phyloP scores from a whole-genome alignment of 2,329 filamentous ascomycete species.

The Hirsutella minnesotensis region DNA sequence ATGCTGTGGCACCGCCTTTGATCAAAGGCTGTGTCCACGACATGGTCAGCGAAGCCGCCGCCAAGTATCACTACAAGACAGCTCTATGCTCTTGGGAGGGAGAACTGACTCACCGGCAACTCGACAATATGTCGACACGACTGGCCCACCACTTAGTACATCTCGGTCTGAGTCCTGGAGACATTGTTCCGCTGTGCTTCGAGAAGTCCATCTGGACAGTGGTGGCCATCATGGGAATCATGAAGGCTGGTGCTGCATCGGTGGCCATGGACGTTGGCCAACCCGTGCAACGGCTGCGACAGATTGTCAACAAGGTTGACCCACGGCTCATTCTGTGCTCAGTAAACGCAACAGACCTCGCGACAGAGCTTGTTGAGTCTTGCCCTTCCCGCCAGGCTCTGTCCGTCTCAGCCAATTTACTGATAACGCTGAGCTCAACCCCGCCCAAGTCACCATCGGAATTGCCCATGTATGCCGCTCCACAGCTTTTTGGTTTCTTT shows the following conservation, averaged over 20 bases:
- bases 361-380: neutral
- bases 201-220: slow-evolving; percentile 15
- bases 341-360: neutral
- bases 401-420: neutral
- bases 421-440: neutral
- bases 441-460: neutral
- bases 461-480: neutral
- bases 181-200: slow-evolving; percentile 13
- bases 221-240: slow-evolving; percentile 13
- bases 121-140: slow-evolving; percentile 9
- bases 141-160: slow-evolving; percentile 7
- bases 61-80: neutral
- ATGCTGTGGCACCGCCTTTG: neutral
- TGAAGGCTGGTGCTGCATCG: slow-evolving; percentile 17
- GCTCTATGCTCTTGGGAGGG: slow-evolving; percentile 13
- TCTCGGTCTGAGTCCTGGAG: neutral
- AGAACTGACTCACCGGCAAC: slow-evolving; percentile 10
- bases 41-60: neutral
- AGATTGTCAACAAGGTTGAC: slow-evolving; percentile 5
- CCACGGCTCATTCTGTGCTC: slow-evolving; percentile 4
- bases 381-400: neutral
- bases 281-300: slow-evolving; percentile 8
- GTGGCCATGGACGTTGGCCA: slow-evolving; percentile 13
- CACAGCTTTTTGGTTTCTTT: too few species aligned
- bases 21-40: neutral